These are phyloP conservation scores for Clonostachys solani DNA, from an alignment of 2,329 filamentous ascomycete genomes.

Conservation along the genomic window DNA sequence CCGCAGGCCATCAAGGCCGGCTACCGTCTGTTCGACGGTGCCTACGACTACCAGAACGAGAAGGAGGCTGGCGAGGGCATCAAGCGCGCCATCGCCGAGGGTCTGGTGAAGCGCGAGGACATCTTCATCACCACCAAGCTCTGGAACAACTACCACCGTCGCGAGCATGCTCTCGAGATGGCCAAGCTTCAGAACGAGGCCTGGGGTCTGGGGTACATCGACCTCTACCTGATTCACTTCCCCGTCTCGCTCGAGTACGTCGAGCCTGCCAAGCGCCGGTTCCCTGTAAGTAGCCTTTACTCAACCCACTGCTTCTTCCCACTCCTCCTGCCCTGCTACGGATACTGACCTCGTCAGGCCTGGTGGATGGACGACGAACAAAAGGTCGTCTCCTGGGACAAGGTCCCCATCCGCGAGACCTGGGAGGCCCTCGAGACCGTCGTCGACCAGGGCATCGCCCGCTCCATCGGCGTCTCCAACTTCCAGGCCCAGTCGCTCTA, in stretches of 20 bases:
- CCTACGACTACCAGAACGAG: slow-evolving; percentile 60
- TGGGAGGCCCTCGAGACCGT: slow-evolving; percentile 74
- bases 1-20: slow-evolving; percentile 42
- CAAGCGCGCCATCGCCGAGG: slow-evolving; percentile 48
- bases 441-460: slow-evolving; percentile 61
- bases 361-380: slow-evolving; percentile 38
- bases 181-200: slow-evolving; percentile 69
- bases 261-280: slow-evolving; percentile 30
- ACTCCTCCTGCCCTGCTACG: slow-evolving; percentile 10
- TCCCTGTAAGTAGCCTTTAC: slow-evolving; percentile 23
- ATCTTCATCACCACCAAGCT: slow-evolving; percentile 89
- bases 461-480: slow-evolving; percentile 75
- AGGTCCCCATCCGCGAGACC: slow-evolving; percentile 70
- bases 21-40: slow-evolving; percentile 48
- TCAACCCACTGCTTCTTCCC: background rate
- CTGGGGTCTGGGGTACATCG: slow-evolving; percentile 82
- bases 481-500: slow-evolving; percentile 59
- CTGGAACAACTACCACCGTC: slow-evolving; percentile 85
- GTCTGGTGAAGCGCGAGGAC: slow-evolving; percentile 65
- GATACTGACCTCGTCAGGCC: slow-evolving; percentile 5
- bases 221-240: slow-evolving; percentile 78
- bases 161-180: slow-evolving; percentile 68
- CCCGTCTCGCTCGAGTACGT: slow-evolving; percentile 39
- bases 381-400: slow-evolving; percentile 31
- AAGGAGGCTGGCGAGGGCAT: slow-evolving; percentile 62